phyloP scores from a whole-genome alignment of 768 basidiomycete genomes.

The Favolaschia claudopus region DNA sequence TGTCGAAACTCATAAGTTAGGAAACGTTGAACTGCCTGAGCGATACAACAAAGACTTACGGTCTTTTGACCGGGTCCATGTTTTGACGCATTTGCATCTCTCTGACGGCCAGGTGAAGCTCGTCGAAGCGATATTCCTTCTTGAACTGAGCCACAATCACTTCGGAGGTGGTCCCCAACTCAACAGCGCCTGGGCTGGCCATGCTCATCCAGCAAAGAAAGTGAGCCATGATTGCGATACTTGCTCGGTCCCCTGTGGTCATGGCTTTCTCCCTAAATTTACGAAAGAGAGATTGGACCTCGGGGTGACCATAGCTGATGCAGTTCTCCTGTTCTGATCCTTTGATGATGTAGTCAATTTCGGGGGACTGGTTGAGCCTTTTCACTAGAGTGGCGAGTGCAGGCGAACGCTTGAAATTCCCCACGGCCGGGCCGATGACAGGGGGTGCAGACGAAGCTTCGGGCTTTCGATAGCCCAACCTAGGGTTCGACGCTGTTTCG shows the following conservation, averaged over 20 bases:
- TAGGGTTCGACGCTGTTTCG: constrained; percentile 19
- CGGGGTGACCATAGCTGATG: constrained; percentile 6
- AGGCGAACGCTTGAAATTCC: background rate
- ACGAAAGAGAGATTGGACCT: constrained; percentile 10
- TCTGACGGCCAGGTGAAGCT: constrained; percentile 1
- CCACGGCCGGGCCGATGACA: background rate
- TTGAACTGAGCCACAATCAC: constrained; percentile 12
- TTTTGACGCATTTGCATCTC: constrained; percentile 19
- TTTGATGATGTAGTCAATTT: constrained; percentile 1
- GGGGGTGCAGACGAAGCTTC: background rate
- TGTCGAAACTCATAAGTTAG: no score
- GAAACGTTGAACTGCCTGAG: no score
- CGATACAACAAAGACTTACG: no score
- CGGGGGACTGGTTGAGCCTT: background rate
- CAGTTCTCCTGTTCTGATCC: background rate
- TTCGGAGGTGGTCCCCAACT: background rate
- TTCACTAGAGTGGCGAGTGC: background rate
- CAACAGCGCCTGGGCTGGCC: background rate
- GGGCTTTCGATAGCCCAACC: no score
- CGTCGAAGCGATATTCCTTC: constrained; percentile 13
- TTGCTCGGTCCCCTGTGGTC: constrained; percentile 16
- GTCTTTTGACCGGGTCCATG: constrained; percentile 7
- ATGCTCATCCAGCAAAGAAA: constrained; percentile 16
- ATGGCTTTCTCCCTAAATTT: constrained; percentile 24
- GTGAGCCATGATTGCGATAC: constrained; percentile 14